Conservation (phyloP, 108 stramenopile genomes). For the Schizochytrium sp. region DNA sequence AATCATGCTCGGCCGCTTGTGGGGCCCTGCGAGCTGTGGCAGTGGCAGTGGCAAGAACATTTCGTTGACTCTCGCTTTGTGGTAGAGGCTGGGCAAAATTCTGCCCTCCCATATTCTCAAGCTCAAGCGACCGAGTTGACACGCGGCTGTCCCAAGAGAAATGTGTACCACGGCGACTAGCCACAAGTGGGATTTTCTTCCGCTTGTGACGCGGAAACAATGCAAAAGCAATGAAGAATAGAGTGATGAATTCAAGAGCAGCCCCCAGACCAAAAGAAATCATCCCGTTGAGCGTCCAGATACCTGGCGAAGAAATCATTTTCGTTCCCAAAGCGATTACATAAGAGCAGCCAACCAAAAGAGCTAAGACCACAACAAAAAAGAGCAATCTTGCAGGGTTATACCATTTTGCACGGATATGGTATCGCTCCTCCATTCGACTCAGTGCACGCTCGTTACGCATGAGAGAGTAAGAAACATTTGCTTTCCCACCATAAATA, state of each 20-base stretch:
- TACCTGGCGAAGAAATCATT: too few species aligned
- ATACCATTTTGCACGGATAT: not conserved
- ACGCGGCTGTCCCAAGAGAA: slow-evolving; percentile 42
- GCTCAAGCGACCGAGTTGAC: slow-evolving; percentile 48
- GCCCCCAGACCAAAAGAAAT: not conserved
- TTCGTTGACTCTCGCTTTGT: not conserved
- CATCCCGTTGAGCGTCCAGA: not conserved
- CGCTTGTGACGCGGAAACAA: slow-evolving; percentile 41
- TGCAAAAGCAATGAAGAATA: slow-evolving; percentile 9
- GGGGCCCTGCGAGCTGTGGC: not conserved
- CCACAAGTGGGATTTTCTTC: not conserved
- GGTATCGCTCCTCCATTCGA: not conserved
- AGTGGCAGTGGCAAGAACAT: not conserved
- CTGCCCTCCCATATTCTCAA: not conserved
- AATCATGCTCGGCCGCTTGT: not conserved
- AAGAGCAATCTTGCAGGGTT: not conserved
- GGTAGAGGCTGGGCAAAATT: not conserved
- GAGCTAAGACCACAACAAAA: not conserved
- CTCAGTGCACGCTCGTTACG: not conserved
- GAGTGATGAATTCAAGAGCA: not conserved
- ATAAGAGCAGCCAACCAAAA: not conserved
- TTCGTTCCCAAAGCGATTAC: slow-evolving; percentile 10
- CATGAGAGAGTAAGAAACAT: not conserved
- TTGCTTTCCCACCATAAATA: slow-evolving; percentile 24
- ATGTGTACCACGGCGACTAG: not conserved